Evolutionary conservation across 2,329 filamentous ascomycete genomes (phyloP).

Genomic region (Aspergillus chevalieri): DNA sequence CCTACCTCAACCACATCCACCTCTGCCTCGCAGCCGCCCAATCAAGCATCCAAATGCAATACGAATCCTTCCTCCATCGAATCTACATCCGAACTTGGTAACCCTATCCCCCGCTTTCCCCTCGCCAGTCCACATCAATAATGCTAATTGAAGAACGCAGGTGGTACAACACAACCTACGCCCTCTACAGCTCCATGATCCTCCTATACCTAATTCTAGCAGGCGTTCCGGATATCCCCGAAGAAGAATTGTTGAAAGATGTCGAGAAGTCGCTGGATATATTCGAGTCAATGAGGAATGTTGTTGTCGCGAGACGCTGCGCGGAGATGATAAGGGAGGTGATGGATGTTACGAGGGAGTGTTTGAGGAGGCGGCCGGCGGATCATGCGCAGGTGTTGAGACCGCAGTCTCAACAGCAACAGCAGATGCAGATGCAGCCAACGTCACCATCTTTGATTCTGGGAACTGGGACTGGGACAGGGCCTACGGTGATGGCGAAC

Average conservation of each 20-base stretch:
- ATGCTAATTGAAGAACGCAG: constrained; percentile 3
- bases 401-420: no score
- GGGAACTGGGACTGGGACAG: neutral
- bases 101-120: neutral
- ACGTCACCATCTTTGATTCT: neutral
- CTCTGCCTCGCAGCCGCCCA: constrained; percentile 21
- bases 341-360: constrained; percentile 18
- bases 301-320: constrained; percentile 26
- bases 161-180: constrained; percentile 31
- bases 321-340: constrained; percentile 25
- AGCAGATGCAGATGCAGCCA: neutral
- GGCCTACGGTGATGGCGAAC: neutral
- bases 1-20: constrained; percentile 16
- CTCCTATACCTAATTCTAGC: constrained; percentile 24
- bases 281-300: constrained; percentile 25
- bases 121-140: neutral
- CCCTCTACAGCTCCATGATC: constrained; percentile 29
- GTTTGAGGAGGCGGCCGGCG: constrained; percentile 7
- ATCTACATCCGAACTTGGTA: constrained; percentile 27
- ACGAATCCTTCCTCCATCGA: constrained; percentile 24
- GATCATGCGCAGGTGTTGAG: neutral
- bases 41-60: constrained; percentile 22
- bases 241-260: constrained; percentile 18
- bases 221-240: constrained; percentile 10
- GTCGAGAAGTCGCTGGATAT: constrained; percentile 27